Conservation (phyloP, 1,284 basidiomycete species). For the Naganishia sp. region DNA sequence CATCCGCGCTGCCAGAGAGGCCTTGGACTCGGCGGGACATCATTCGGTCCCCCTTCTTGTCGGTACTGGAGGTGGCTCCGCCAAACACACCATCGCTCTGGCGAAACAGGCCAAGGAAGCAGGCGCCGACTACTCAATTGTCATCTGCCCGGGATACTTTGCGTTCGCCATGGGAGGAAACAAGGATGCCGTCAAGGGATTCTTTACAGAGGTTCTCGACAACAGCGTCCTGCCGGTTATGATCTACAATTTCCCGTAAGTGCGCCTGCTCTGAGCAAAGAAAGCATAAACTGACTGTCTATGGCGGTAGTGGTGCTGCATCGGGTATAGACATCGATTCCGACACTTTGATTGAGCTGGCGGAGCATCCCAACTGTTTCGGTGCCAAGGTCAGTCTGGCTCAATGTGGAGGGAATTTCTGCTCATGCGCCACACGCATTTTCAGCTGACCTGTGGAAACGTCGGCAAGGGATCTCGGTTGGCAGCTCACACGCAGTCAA, state of each 20-base stretch:
- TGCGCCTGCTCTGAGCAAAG: conserved; percentile 44
- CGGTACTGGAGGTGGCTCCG: conserved; percentile 76
- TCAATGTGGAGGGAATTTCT: background rate
- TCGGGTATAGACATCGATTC: conserved; percentile 84
- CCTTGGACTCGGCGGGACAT: conserved; percentile 73
- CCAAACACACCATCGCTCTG: conserved; percentile 77
- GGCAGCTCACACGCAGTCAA: conserved; percentile 57
- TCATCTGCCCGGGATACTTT: conserved; percentile 56
- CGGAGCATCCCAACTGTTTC: conserved; percentile 81
- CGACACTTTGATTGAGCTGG: conserved; percentile 71
- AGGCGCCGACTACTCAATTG: conserved; percentile 69
- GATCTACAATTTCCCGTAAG: conserved; percentile 84
- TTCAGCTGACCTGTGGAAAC: conserved; percentile 72
- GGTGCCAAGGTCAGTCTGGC: conserved; percentile 63
- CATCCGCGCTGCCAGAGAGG: conserved; percentile 68
- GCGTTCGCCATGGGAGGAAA: conserved; percentile 56
- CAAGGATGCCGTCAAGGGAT: conserved; percentile 54
- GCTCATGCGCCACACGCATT: background rate
- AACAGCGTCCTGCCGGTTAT: conserved; percentile 78
- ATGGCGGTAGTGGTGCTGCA: conserved; percentile 56
- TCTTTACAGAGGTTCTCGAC: conserved; percentile 68
- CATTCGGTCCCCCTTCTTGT: conserved; percentile 71
- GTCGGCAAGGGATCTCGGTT: conserved; percentile 81
- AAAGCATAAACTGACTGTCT: background rate
- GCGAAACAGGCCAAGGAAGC: conserved; percentile 74